Percentiles rank a stretch among this genome's conserved stretches.
Evolutionary conservation across 306 rosid species (phyloP).

Genomic region (Vigna hirtella): DNA sequence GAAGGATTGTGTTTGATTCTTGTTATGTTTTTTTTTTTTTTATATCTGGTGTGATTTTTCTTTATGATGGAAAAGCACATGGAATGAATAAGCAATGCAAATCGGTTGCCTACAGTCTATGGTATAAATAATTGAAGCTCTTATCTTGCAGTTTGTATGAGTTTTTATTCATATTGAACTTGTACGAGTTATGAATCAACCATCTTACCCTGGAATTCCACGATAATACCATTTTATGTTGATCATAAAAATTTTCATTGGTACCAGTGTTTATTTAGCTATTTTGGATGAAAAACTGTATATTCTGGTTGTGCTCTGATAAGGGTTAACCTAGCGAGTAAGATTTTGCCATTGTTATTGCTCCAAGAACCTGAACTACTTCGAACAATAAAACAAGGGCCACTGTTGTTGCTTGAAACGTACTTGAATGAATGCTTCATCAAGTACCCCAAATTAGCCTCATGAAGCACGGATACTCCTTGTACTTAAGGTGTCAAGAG

Average conservation of each 20-base stretch:
- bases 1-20: constrained; percentile 35
- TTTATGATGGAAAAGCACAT: neutral
- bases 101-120: neutral
- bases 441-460: neutral
- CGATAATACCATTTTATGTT: constrained; percentile 1
- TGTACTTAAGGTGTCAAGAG: neutral
- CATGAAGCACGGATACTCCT: neutral
- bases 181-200: constrained; percentile 1
- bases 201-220: neutral
- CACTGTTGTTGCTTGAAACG: neutral
- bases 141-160: neutral
- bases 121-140: neutral
- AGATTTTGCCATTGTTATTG: neutral
- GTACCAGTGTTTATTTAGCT: neutral
- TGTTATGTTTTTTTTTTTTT: constrained; percentile 10
- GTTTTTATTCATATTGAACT: constrained; percentile 6
- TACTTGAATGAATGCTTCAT: constrained; percentile 21
- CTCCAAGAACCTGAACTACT: neutral
- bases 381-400: neutral
- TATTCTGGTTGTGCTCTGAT: constrained; percentile 7
- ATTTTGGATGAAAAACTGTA: neutral
- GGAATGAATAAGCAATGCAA: neutral
- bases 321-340: neutral
- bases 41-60: neutral
- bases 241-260: neutral